Percentiles rank a stretch among this genome's conserved stretches.
Evolutionary conservation across 306 rosid species (phyloP).

Genomic region (Glycine latifolia): DNA sequence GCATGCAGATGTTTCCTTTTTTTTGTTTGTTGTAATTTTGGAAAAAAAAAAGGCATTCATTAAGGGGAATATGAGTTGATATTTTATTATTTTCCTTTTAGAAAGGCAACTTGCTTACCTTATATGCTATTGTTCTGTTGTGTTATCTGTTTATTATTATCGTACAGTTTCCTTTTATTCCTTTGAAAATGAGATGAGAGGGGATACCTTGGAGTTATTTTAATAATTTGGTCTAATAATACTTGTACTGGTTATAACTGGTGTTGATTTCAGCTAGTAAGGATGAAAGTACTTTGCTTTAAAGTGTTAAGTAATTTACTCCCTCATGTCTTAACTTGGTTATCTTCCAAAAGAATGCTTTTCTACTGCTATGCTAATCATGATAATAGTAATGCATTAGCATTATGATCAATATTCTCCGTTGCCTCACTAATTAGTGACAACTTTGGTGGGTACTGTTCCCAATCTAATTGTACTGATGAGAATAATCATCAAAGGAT

Average conservation of each 20-base stretch:
- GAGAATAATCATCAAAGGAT: too few species aligned
- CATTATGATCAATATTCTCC: not conserved
- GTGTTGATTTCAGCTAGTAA: not conserved
- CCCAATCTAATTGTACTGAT: too few species aligned
- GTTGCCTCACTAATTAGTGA: constrained; percentile 3
- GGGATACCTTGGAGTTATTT: not conserved
- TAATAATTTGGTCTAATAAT: too few species aligned
- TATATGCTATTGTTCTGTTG: constrained; percentile 33
- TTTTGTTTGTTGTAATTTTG: not conserved
- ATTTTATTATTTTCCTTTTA: not conserved
- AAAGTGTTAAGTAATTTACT: not conserved
- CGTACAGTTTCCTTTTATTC: not conserved
- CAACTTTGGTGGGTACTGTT: constrained; percentile 8
- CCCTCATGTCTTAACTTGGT: not conserved
- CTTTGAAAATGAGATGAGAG: not conserved
- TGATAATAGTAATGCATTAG: not conserved
- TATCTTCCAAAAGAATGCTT: constrained; percentile 3
- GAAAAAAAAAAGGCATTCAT: constrained; percentile 28
- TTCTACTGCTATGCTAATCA: not conserved
- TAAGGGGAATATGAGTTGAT: not conserved
- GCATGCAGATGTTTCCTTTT: constrained; percentile 10
- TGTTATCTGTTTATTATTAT: not conserved
- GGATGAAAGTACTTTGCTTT: constrained; percentile 3
- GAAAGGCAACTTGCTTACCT: not conserved
- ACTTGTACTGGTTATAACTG: not conserved